phyloP scores from a whole-genome alignment of 2,329 filamentous ascomycete species.

The Fusarium solani-melongenae region DNA sequence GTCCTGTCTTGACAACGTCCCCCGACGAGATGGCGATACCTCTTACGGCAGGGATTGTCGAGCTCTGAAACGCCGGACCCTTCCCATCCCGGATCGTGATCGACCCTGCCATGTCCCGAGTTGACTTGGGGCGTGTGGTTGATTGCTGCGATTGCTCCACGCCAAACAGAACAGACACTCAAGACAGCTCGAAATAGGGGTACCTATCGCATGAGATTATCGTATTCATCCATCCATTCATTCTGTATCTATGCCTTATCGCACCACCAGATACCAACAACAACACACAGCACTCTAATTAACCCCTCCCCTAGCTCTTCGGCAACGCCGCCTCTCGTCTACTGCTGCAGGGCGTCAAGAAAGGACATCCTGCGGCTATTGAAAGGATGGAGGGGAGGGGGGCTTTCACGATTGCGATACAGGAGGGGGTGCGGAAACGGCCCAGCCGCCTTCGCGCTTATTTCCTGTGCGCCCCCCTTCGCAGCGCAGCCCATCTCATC shows the following conservation, averaged over 20 bases:
- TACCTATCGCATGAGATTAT: not conserved
- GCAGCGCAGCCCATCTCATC: not conserved
- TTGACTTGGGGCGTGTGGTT: not conserved
- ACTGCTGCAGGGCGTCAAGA: conserved; percentile 2
- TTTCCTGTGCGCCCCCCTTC: conserved; percentile 2
- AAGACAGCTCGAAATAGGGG: not conserved
- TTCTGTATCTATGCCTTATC: not conserved
- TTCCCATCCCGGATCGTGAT: conserved; percentile 41
- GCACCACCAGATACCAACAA: not conserved
- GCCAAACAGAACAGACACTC: not conserved
- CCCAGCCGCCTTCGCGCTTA: conserved; percentile 34
- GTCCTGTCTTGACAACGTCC: conserved; percentile 51
- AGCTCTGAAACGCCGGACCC: conserved; percentile 49
- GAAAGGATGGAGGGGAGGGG: not conserved
- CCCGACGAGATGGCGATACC: conserved; percentile 38
- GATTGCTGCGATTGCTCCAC: not conserved
- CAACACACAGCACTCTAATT: not conserved
- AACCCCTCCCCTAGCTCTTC: not conserved
- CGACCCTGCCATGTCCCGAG: conserved; percentile 20
- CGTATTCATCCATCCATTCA: not conserved
- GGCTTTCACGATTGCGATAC: not conserved
- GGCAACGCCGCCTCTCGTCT: conserved; percentile 16
- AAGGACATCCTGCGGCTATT: conserved; percentile 24
- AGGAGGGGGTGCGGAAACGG: conserved; percentile 17
- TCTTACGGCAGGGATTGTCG: conserved; percentile 46